Evolutionary conservation across 768 basidiomycete species (phyloP), one percentile per base, ranked within the genome.

Genomic region (Mycena metata): DNA sequence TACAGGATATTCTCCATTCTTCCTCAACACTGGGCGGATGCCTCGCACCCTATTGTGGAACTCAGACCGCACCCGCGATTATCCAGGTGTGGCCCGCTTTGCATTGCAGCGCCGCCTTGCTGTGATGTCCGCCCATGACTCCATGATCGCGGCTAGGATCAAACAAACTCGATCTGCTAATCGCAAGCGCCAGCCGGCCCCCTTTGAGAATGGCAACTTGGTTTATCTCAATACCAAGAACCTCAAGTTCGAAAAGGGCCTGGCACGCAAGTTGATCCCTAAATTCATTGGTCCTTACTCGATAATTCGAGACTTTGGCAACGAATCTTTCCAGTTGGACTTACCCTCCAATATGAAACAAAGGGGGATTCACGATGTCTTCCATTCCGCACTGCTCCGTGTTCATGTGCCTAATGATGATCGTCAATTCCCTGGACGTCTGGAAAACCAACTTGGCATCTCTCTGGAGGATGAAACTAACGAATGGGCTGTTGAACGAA

Each of bases 401-500:
- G 71, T 74, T 0, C 78, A 79, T 43, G 10, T 73, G 1, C 73
- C 80, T 0, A 86, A 85, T 62, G 79, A 85, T 57, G 68, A 78
- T 42, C 56, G 23, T 11, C 1, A 16, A 17, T 57, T 57, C 42
- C 56, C 56, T 17, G 41, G 56, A 2, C 56, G 41, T 3, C 56
- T 57, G 3, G 56, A 57, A 1, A 26, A 24, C 39, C 56, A 57
- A 15, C 56, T 57, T 3, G 56, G 56, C 0, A 43, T 45, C 21
- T 57, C 56, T 16, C 21, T 24, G 1, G 39, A 56, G 3, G n/a
- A 56, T 11, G 55, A 56, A 15, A 43, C 56, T 2, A 57, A 57
- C 24, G 56, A 57, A 17, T 80, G 79, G 79, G 65, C 74, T 0
- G 72, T 79, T 0, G 75, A 79, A 1, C 46, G 45, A 26, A 77